These are phyloP conservation scores for Meira nashicola DNA, from an alignment of 1,284 basidiomycete species.

Conservation along the genomic window DNA sequence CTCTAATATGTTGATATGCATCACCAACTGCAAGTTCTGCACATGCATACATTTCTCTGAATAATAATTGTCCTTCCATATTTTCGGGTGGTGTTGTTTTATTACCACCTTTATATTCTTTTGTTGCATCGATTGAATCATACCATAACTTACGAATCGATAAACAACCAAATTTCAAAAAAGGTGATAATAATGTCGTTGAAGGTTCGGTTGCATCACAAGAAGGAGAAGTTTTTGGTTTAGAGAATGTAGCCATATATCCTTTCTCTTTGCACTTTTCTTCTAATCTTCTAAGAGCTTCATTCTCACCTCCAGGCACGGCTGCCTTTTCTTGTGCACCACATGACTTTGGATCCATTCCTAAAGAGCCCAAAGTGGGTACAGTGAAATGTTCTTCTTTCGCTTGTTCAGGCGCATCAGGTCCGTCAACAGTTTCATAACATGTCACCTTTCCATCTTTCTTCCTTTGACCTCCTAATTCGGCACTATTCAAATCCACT, in stretches of 20 bases:
- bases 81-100: conserved; percentile 31
- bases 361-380: conserved; percentile 57
- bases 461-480: conserved; percentile 30
- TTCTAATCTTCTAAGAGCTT: conserved; percentile 55
- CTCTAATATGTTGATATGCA: conserved; percentile 55
- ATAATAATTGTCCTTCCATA: conserved; percentile 53
- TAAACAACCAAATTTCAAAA: conserved; percentile 59
- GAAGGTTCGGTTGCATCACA: conserved; percentile 25
- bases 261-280: conserved; percentile 54
- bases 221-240: conserved; percentile 55
- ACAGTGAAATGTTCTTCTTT: conserved; percentile 54
- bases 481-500: conserved; percentile 33
- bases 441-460: conserved; percentile 28
- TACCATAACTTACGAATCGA: conserved; percentile 49
- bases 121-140: conserved; percentile 31
- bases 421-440: conserved; percentile 55
- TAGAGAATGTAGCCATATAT: conserved; percentile 57
- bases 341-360: conserved; percentile 55
- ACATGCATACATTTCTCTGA: conserved; percentile 57
- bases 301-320: conserved; percentile 58
- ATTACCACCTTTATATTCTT: conserved; percentile 34
- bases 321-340: conserved; percentile 23
- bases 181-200: conserved; percentile 55
- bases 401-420: conserved; percentile 46
- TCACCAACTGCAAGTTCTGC: conserved; percentile 54